These are phyloP conservation scores for Paspalum vaginatum DNA, from an alignment of 176 grass and related monocot genomes.

Conservation along the genomic window DNA sequence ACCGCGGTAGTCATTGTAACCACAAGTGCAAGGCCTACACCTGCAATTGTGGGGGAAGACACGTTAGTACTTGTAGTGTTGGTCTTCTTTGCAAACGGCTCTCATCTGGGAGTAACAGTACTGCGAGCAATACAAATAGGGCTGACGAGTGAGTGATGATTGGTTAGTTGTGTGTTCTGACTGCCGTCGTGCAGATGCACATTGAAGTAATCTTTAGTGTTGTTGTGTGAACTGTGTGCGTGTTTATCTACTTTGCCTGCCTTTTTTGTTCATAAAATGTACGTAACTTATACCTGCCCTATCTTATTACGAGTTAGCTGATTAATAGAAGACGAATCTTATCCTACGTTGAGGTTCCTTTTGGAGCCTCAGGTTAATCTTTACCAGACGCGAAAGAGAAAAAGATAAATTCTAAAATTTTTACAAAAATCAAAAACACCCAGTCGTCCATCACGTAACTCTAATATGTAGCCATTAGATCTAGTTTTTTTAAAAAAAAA, in stretches of 20 bases:
- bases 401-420: no score
- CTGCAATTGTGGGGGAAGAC: conserved; percentile 20
- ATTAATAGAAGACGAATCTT: neutral
- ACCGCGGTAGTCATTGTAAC: neutral
- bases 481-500: no score
- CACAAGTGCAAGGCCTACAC: conserved; percentile 33
- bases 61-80: neutral
- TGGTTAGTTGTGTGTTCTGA: neutral
- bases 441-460: no score
- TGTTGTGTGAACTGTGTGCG: neutral
- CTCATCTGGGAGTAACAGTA: neutral
- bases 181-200: neutral
- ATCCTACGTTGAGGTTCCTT: no score
- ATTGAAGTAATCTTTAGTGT: neutral
- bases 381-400: no score
- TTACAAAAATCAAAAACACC: no score
- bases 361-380: no score
- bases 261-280: neutral
- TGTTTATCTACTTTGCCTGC: neutral
- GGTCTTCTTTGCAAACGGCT: neutral
- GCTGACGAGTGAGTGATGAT: neutral
- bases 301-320: no score
- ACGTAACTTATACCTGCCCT: no score
- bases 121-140: neutral
- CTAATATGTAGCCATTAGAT: no score